Conservation (phyloP, 1,284 basidiomycete genomes). For the Clitocybe nebularis region DNA sequence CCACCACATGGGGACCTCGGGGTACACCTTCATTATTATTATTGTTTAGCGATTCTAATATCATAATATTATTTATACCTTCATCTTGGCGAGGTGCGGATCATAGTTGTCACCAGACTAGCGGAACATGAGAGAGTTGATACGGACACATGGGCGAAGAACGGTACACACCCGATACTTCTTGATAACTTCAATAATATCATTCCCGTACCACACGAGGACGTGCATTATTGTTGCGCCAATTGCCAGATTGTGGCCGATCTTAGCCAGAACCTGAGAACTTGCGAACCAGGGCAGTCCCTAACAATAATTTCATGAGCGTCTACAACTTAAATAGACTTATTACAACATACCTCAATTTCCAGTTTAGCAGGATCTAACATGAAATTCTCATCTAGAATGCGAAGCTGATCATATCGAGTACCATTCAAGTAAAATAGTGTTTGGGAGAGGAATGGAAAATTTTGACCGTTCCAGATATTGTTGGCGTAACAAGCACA, state of each 20-base stretch:
- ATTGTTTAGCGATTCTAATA: not conserved
- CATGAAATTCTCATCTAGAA: conserved; percentile 33
- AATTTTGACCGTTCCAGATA: conserved; percentile 39
- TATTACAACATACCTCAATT: conserved; percentile 30
- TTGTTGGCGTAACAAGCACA: conserved; percentile 34
- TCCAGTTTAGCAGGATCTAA: conserved; percentile 39
- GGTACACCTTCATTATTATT: conserved; percentile 34
- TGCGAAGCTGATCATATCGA: conserved; percentile 30
- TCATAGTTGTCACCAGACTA: conserved; percentile 37
- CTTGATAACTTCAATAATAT: conserved; percentile 37
- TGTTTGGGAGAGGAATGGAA: conserved; percentile 46
- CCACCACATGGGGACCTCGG: conserved; percentile 61
- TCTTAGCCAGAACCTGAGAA: conserved; percentile 36
- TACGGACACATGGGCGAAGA: conserved; percentile 13
- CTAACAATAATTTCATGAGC: conserved; percentile 8
- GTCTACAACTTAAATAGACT: not conserved
- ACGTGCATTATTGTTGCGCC: conserved; percentile 44
- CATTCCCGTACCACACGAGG: conserved; percentile 46
- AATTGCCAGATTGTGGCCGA: conserved; percentile 36
- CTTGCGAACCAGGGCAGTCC: conserved; percentile 43
- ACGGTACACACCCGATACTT: conserved; percentile 26
- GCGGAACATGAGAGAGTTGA: not conserved
- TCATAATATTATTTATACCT: conserved; percentile 47
- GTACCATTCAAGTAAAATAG: conserved; percentile 38
- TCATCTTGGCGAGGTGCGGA: conserved; percentile 55